Base-by-base conservation (phyloP, 2,329 filamentous ascomycete genomes). In the Trichoderma koningii region DNA sequence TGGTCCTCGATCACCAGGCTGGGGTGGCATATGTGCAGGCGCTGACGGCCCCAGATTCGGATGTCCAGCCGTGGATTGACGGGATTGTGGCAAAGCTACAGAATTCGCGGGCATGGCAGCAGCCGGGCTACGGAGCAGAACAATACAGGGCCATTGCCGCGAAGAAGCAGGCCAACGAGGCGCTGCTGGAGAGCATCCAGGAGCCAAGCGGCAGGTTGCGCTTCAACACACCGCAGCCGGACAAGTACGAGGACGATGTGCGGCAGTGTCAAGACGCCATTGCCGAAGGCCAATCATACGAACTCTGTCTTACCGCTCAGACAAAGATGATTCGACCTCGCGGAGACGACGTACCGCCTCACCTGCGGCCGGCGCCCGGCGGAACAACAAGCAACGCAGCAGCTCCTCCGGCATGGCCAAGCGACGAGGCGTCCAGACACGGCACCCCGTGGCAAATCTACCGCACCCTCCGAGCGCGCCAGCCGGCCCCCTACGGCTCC, bases 401-500 rank as follows among this genome's bases (percentile, higher is more conserved):
- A 44, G 3, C 17, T 15, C 12, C 51, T 12, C 34, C 34, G 14
- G 10, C 34, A 21, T 48, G 26, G 44, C 26, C 55, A 6, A 34
- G 50, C 10, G 51, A 60, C 6, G 61, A 64, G 28, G 41, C 55
- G 3, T 52, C 66, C 5, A 55, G 15, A 2, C 53, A 71, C 50
- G 67, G 66, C 10, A 73, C 76, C 56, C 82, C 87, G 0, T 96
- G 91, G 91, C 76, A 83, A 5, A 81, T 96, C 30, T 96, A 93
- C 79, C 85, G 85, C 51, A 82, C 84, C 2, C 83, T 96, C 1
- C 86, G 90, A 41, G 78, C 80, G 4, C 83, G 85, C 52, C 95
- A 96, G 66, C 91, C 92, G 0, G 91, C 92, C 0, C 91, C 92
- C 0, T 96, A 96, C 77, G 90, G 91, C 26, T 93, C 92, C 0